A percentile compares a stretch with the other conserved stretches of the same genome.
These are phyloP conservation scores for Candida neerlandica DNA, from an alignment of 1,139 yeast species.

Conservation along the genomic window DNA sequence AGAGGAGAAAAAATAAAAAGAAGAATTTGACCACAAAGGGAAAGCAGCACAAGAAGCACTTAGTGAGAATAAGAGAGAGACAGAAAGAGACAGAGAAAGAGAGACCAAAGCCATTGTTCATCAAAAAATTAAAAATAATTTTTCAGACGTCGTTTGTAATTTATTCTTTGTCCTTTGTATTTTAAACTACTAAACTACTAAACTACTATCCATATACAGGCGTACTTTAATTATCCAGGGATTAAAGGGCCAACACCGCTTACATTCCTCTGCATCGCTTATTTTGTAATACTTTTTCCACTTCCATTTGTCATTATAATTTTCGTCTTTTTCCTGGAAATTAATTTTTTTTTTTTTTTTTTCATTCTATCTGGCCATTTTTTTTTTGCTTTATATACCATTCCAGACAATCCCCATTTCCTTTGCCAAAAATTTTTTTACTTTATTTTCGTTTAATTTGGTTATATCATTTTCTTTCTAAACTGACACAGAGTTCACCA, in stretches of 20 bases:
- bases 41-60: neutral
- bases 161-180: no score
- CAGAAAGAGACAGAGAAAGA: no score
- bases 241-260: no score
- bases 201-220: no score
- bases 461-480: neutral
- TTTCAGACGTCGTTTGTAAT: neutral
- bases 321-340: neutral
- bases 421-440: neutral
- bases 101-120: neutral
- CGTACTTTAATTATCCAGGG: no score
- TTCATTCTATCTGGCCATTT: neutral
- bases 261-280: no score
- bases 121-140: neutral
- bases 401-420: neutral
- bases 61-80: no score
- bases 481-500: conserved; percentile 2
- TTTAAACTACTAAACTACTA: no score
- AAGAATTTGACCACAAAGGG: neutral
- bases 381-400: neutral
- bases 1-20: neutral
- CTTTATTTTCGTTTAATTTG: neutral
- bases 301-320: neutral
- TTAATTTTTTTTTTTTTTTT: neutral
- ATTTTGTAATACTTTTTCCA: neutral